Evolutionary conservation across 768 basidiomycete genomes (phyloP), one percentile per base, ranked within the genome.

Genomic region (Pleurotus giganteus): DNA sequence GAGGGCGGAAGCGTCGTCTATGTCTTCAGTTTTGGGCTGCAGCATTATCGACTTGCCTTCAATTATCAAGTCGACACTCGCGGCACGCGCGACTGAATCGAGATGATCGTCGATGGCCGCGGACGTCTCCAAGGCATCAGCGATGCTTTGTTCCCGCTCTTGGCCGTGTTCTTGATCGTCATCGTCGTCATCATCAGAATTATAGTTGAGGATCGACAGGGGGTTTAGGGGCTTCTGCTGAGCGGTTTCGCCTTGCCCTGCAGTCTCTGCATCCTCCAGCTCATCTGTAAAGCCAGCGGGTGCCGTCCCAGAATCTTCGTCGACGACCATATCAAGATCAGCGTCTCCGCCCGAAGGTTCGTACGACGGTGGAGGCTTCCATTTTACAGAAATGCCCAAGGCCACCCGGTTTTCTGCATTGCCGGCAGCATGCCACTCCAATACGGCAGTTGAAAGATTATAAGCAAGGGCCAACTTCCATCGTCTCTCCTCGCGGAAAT

Each of bases 401-500:
- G 69, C 72, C 2, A 85, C 69, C 36, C 91, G 81, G 56, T 86
- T 84, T 60, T 86, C 85, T 19, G 72, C 72, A n/a, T 77, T 76
- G 9, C 76, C 79, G 21, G 88, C 85, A 49, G 81, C 77, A 66
- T 96, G 92, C 93, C 94, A 99, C 61, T 93, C 88, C 5, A 91
- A 79, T 19, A 94, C 88, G 23, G 91, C 82, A 27, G 83, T 84
- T 0, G 92, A 89, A 26, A 99, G 69, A 56, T 86, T 86, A 65
- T 86, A 88, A 0, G 97, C 96, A 24, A 91, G 66, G 2, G 87
- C 86, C 39, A 89, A 72, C 68, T 98, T 98, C 94, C 94, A 98
- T 62, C 81, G 84, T 36, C 91, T 79, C 65, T 99, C 97, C 69
- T 98, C 95, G 17, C 91, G 85, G 61, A 97, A 98, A 67, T 99